These are phyloP conservation scores for Flaveria floridana DNA, from an alignment of 140 eudicot genomes.

Conservation along the genomic window DNA sequence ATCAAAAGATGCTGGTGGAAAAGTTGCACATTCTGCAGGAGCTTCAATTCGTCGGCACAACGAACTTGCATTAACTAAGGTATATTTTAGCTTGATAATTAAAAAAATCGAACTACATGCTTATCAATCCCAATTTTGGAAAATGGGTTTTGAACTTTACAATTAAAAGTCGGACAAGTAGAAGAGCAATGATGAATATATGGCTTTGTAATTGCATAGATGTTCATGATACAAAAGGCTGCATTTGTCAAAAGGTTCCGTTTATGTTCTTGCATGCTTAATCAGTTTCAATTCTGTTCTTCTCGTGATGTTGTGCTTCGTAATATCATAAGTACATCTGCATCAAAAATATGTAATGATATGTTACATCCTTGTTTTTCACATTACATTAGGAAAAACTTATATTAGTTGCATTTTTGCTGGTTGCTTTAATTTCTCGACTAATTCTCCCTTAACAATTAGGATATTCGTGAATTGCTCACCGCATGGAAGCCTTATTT, in stretches of 20 bases:
- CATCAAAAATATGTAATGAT: not conserved
- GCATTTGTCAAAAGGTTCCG: not conserved
- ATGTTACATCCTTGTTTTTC: not conserved
- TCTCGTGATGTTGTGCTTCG: not conserved
- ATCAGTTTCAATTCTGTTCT: not conserved
- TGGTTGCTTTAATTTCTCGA: slow-evolving; percentile 8
- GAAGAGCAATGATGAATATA: slow-evolving; percentile 4
- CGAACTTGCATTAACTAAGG: slow-evolving; percentile 83
- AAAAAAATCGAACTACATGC: not conserved
- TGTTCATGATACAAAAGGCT: not conserved
- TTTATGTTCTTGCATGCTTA: not conserved
- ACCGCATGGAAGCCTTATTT: slow-evolving; percentile 78
- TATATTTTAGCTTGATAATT: slow-evolving; percentile 6
- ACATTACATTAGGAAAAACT: not conserved
- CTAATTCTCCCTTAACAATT: slow-evolving; percentile 23
- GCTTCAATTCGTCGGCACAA: slow-evolving; percentile 80
- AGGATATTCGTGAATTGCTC: slow-evolving; percentile 82
- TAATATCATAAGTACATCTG: not conserved
- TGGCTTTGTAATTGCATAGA: slow-evolving; percentile 6
- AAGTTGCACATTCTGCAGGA: slow-evolving; percentile 77
- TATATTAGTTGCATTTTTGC: not conserved
- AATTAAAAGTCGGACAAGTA: not conserved
- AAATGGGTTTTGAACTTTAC: slow-evolving; percentile 9
- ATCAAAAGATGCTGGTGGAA: slow-evolving; percentile 75
- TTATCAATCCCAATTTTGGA: not conserved